Conservation (phyloP, 2,329 filamentous ascomycete species). For the Botryosphaeria dothidea region DNA sequence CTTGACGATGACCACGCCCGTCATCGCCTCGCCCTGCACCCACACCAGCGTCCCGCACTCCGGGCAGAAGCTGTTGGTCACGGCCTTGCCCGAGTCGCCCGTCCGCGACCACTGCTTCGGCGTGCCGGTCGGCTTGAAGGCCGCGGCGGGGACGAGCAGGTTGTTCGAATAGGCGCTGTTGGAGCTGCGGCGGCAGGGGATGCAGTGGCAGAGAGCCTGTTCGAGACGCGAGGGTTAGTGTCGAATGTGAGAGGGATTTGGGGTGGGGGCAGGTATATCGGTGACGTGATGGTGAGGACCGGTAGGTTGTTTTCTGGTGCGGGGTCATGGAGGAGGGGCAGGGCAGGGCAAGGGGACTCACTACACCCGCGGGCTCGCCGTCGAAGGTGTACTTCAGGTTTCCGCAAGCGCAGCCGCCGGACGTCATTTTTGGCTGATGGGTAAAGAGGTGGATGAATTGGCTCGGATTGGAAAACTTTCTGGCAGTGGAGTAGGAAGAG, state of each 20-base stretch:
- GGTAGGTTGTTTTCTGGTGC: too few species aligned
- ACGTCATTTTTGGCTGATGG: conserved; percentile 33
- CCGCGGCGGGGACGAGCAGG: conserved; percentile 45
- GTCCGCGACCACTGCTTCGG: conserved; percentile 55
- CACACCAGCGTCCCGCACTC: conserved; percentile 15
- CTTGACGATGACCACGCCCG: conserved; percentile 4
- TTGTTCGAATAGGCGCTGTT: conserved; percentile 56
- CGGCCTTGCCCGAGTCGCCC: conserved; percentile 55
- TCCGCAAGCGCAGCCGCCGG: conserved; percentile 54
- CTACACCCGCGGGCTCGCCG: conserved; percentile 42
- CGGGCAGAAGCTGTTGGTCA: conserved; percentile 57
- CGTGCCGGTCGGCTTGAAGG: conserved; percentile 51
- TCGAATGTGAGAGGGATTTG: neutral
- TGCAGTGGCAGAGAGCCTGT: conserved; percentile 48
- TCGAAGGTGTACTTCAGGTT: conserved; percentile 50
- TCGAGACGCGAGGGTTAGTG: neutral
- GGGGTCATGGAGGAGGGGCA: neutral
- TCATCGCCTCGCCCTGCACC: conserved; percentile 5
- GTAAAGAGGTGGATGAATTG: neutral
- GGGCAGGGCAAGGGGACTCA: neutral
- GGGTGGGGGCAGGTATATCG: neutral
- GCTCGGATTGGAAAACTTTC: neutral
- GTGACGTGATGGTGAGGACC: neutral
- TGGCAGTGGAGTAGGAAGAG: too few species aligned
- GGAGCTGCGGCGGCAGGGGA: conserved; percentile 59